These are phyloP conservation scores for Neurospora sp. DNA, from an alignment of 2,329 filamentous ascomycete genomes.

Conservation along the genomic window DNA sequence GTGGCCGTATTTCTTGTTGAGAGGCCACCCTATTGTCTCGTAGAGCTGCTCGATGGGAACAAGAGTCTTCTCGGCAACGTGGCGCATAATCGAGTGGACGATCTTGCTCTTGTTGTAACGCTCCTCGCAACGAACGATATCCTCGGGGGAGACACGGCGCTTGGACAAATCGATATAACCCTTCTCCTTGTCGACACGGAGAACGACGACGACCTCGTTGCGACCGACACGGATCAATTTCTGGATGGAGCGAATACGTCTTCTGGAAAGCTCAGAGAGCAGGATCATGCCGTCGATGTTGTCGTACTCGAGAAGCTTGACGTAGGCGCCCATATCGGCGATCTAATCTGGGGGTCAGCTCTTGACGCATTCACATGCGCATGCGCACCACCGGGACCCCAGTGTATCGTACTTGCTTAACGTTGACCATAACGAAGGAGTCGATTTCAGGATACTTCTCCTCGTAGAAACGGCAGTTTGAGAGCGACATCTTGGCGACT, in stretches of 20 bases:
- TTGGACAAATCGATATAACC: conserved; percentile 98
- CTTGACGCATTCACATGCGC: background rate
- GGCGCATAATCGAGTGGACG: conserved; percentile 97
- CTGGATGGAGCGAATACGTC: conserved; percentile 97
- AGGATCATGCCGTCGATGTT: conserved; percentile 99
- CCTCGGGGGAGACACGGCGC: conserved; percentile 92
- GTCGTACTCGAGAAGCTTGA: conserved; percentile 98
- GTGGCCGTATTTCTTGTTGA: conserved; percentile 96
- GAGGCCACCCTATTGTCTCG: conserved; percentile 88
- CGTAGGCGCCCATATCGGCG: conserved; percentile 99
- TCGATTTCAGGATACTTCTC: conserved; percentile 88
- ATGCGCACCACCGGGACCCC: background rate
- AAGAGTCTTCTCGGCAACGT: conserved; percentile 94
- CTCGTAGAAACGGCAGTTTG: conserved; percentile 31
- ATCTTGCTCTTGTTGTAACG: conserved; percentile 99
- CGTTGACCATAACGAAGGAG: conserved; percentile 99
- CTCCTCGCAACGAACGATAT: conserved; percentile 97
- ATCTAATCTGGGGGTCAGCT: conserved; percentile 48
- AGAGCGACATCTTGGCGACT: conserved; percentile 27
- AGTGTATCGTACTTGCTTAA: conserved; percentile 67
- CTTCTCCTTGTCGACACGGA: conserved; percentile 99
- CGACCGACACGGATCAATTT: conserved; percentile 97
- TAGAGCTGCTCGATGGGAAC: conserved; percentile 92
- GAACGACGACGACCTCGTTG: conserved; percentile 96
- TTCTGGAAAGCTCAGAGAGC: conserved; percentile 90